phyloP scores from a whole-genome alignment of 2,329 filamentous ascomycete species.

The Calonectria fujianensis region DNA sequence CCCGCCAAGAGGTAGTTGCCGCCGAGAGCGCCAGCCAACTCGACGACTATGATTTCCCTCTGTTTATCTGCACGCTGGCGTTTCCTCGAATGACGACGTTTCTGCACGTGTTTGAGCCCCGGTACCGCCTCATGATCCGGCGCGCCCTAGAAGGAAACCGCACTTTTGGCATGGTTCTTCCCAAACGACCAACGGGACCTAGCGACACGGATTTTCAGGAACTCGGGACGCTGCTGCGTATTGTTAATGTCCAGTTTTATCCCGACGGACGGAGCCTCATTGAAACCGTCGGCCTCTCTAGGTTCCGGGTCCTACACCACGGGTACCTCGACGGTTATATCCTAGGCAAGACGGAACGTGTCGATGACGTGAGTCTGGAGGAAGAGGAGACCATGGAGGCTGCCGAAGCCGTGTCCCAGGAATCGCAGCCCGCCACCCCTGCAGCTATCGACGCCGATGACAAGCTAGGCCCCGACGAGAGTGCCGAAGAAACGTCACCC shows the following conservation, averaged over 20 bases:
- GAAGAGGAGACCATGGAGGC: conserved; percentile 88
- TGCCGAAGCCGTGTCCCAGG: conserved; percentile 68
- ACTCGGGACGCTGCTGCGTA: conserved; percentile 86
- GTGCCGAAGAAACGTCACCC: conserved; percentile 2
- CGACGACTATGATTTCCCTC: conserved; percentile 77
- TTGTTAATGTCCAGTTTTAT: conserved; percentile 83
- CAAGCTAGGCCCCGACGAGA: conserved; percentile 24
- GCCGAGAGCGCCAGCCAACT: conserved; percentile 74
- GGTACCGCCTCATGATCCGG: conserved; percentile 92
- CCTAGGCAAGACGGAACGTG: conserved; percentile 83
- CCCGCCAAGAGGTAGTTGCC: conserved; percentile 73
- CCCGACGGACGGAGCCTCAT: conserved; percentile 88
- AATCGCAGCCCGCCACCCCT: background rate
- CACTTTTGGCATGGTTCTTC: conserved; percentile 91
- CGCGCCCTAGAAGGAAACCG: conserved; percentile 83
- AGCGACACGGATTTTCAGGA: conserved; percentile 74
- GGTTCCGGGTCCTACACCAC: conserved; percentile 83
- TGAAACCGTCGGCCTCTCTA: conserved; percentile 84
- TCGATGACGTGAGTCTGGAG: conserved; percentile 87
- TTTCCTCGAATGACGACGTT: conserved; percentile 91
- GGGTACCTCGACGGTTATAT: conserved; percentile 84
- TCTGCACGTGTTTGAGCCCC: conserved; percentile 93
- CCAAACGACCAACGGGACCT: conserved; percentile 70
- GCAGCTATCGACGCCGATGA: conserved; percentile 1
- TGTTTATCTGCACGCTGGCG: conserved; percentile 89